Conservation (phyloP, 176 grass and related monocot species). For the Thinopyrum elongatum region DNA sequence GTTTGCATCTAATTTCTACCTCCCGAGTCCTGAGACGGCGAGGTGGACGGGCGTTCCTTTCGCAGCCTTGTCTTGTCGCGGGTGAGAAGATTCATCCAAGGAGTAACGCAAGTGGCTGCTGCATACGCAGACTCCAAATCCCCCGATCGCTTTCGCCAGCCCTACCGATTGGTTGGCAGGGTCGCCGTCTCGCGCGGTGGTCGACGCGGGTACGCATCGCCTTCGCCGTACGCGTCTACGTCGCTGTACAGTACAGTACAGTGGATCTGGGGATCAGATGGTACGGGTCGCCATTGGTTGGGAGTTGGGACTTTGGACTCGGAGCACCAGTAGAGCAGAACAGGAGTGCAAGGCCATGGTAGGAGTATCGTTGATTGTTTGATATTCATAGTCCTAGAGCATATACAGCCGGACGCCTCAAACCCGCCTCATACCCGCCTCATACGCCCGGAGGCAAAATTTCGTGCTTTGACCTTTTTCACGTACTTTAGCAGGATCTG, state of each 20-base stretch:
- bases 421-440: too few species aligned
- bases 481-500: too few species aligned
- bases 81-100: constrained; percentile 8
- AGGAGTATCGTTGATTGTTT: neutral
- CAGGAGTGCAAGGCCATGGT: too few species aligned
- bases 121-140: neutral
- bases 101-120: constrained; percentile 11
- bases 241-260: neutral
- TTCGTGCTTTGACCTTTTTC: too few species aligned
- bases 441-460: too few species aligned
- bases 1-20: too few species aligned
- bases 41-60: neutral
- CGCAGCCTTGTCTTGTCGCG: neutral
- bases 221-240: neutral
- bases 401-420: too few species aligned
- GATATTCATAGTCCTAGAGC: too few species aligned
- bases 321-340: too few species aligned
- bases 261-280: neutral
- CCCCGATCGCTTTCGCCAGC: neutral
- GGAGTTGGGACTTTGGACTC: too few species aligned
- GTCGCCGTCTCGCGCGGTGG: constrained; percentile 15
- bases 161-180: neutral
- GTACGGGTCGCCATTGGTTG: neutral
- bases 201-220: constrained; percentile 10
- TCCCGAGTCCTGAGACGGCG: neutral